These are phyloP conservation scores for Entomortierella parvispora DNA, from an alignment of 192 early-diverging fungal genomes.

Conservation along the genomic window DNA sequence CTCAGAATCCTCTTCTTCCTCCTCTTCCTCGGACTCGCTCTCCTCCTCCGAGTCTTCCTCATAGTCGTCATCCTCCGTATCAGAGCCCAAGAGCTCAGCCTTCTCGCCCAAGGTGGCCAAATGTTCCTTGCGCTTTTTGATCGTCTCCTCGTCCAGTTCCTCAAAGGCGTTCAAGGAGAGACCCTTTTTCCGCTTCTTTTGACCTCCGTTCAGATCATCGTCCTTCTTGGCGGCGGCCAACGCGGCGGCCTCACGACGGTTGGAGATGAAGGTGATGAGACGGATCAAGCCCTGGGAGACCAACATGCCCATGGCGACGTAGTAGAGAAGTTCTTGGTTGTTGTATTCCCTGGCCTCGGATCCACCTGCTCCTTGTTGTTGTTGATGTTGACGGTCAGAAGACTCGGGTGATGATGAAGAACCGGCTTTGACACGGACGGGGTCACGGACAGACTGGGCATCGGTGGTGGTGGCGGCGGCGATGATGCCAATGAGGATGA, in stretches of 20 bases:
- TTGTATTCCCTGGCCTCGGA: background rate
- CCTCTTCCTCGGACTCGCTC: background rate
- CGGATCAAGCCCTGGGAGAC: constrained; percentile 47
- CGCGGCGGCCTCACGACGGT: constrained; percentile 33
- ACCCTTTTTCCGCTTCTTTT: constrained; percentile 9
- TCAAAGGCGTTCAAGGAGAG: constrained; percentile 24
- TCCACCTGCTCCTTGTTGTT: background rate
- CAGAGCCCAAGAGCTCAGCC: constrained; percentile 24
- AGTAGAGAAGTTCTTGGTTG: constrained; percentile 40
- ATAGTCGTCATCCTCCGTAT: constrained; percentile 50
- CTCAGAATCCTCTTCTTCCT: constrained; percentile 9
- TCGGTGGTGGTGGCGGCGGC: constrained; percentile 30
- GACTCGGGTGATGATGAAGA: constrained; percentile 18
- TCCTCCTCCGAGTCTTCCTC: constrained; percentile 18
- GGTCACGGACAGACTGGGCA: constrained; percentile 19
- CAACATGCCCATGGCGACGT: constrained; percentile 47
- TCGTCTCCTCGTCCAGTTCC: constrained; percentile 24
- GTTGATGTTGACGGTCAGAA: no score
- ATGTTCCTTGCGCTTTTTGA: constrained; percentile 25
- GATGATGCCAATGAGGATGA: constrained; percentile 46
- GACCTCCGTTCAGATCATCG: constrained; percentile 5
- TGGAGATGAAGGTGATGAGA: constrained; percentile 35
- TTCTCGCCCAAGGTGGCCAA: constrained; percentile 26
- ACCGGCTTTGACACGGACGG: constrained; percentile 1
- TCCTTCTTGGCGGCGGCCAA: constrained; percentile 34